Evolutionary conservation across 2,329 filamentous ascomycete genomes (phyloP).

Genomic region (Hypoxylon sp.): DNA sequence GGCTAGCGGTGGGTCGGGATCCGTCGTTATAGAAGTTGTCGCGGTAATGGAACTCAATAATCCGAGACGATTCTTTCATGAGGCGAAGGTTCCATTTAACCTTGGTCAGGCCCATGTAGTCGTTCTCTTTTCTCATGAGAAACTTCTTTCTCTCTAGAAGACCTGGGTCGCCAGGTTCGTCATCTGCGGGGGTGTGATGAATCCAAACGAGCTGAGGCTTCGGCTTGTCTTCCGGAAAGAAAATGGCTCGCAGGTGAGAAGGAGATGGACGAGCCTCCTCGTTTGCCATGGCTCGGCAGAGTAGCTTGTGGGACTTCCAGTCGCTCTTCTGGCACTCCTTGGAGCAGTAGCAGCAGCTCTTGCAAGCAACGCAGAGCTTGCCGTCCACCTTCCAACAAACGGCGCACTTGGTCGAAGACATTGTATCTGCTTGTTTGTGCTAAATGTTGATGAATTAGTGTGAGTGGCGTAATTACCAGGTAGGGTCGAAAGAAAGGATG

Average conservation of each 20-base stretch:
- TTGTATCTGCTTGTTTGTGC: background rate
- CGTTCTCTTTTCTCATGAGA: background rate
- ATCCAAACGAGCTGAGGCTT: conserved; percentile 16
- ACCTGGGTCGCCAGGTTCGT: background rate
- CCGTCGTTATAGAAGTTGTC: conserved; percentile 4
- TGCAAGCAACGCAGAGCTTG: conserved; percentile 6
- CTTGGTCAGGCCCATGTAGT: background rate
- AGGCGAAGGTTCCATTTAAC: background rate
- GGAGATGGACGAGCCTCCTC: conserved; percentile 9
- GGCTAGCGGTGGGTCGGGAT: background rate
- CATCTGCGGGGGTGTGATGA: background rate
- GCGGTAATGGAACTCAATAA: background rate
- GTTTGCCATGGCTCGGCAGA: conserved; percentile 8
- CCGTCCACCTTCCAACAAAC: conserved; percentile 21
- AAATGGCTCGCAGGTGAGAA: conserved; percentile 11
- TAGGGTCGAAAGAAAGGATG: background rate
- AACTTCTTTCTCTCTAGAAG: background rate
- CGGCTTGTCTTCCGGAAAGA: conserved; percentile 13
- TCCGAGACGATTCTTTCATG: background rate
- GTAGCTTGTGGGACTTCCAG: conserved; percentile 17
- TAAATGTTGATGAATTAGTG: background rate
- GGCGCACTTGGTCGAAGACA: conserved; percentile 10
- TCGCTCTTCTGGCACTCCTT: conserved; percentile 28
- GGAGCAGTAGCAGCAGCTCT: conserved; percentile 33
- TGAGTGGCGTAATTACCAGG: background rate